Conservation (phyloP, 2,329 filamentous ascomycete species). For the Cercospora sp. region DNA sequence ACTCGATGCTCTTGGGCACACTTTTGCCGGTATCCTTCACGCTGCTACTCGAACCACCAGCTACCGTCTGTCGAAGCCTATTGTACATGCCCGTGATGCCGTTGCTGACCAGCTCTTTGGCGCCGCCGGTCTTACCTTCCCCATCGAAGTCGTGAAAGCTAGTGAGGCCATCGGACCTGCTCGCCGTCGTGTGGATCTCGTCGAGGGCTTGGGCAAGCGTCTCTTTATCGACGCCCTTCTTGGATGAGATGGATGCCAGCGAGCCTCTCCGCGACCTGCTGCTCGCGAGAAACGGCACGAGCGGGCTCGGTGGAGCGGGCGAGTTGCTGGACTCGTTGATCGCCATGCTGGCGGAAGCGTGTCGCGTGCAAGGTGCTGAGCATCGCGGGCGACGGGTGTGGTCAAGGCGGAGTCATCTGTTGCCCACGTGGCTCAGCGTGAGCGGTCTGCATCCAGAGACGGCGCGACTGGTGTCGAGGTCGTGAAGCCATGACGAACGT, state of each 20-base stretch:
- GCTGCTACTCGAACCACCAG: slow-evolving; percentile 21
- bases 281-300: slow-evolving; percentile 34
- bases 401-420: not conserved
- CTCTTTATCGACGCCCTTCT: slow-evolving; percentile 61
- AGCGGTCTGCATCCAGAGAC: not conserved
- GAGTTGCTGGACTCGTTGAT: slow-evolving; percentile 29
- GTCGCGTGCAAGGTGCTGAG: not conserved
- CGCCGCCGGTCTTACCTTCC: slow-evolving; percentile 48
- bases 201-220: slow-evolving; percentile 76
- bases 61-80: slow-evolving; percentile 60
- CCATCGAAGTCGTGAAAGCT: slow-evolving; percentile 95
- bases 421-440: not conserved
- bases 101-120: slow-evolving; percentile 41
- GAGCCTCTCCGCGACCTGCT: slow-evolving; percentile 41
- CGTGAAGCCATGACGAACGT: slow-evolving; percentile 5
- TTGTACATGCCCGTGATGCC: slow-evolving; percentile 81
- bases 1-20: slow-evolving; percentile 32
- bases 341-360: slow-evolving; percentile 27
- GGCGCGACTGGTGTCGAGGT: not conserved
- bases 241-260: slow-evolving; percentile 42
- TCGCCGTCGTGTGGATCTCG: slow-evolving; percentile 86
- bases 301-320: slow-evolving; percentile 33
- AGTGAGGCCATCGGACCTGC: slow-evolving; percentile 77
- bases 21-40: slow-evolving; percentile 17
- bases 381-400: not conserved